Conservation (phyloP, 148 eudicot species). For the Amaranthus palmeri region DNA sequence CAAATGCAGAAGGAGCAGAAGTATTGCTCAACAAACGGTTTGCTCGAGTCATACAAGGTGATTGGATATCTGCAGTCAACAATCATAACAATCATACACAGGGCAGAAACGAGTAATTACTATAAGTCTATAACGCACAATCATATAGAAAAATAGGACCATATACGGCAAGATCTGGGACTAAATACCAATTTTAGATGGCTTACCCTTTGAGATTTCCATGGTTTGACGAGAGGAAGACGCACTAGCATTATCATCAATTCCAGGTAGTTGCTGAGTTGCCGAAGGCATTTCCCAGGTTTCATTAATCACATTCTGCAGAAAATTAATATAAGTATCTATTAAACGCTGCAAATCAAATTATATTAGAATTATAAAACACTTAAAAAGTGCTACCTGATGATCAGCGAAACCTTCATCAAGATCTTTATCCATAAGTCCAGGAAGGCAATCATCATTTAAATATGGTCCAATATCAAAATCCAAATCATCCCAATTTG, state of each 20-base stretch:
- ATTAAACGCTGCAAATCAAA: conserved; percentile 8
- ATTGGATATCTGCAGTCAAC: conserved; percentile 45
- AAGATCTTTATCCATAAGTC: conserved; percentile 30
- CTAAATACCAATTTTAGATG: no score
- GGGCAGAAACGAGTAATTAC: background rate
- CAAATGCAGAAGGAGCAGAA: conserved; percentile 79
- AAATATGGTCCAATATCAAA: no score
- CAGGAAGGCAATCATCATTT: conserved; percentile 29
- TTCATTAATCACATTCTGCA: no score
- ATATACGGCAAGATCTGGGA: background rate
- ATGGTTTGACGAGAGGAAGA: no score
- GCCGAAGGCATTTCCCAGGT: no score
- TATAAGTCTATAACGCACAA: background rate
- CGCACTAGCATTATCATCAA: no score
- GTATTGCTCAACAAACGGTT: conserved; percentile 53
- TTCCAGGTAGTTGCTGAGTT: no score
- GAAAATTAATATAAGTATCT: background rate
- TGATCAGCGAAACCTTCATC: conserved; percentile 30
- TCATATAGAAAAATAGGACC: background rate
- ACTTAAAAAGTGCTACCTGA: conserved; percentile 40
- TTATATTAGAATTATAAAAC: background rate
- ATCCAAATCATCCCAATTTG: conserved; percentile 27
- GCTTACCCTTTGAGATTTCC: no score
- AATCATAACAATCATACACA: background rate
- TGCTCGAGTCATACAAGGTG: conserved; percentile 50